Evolutionary conservation across 2,329 filamentous ascomycete species (phyloP), one percentile per base, ranked within the genome.

Genomic region (Dactylonectria macrodidyma): DNA sequence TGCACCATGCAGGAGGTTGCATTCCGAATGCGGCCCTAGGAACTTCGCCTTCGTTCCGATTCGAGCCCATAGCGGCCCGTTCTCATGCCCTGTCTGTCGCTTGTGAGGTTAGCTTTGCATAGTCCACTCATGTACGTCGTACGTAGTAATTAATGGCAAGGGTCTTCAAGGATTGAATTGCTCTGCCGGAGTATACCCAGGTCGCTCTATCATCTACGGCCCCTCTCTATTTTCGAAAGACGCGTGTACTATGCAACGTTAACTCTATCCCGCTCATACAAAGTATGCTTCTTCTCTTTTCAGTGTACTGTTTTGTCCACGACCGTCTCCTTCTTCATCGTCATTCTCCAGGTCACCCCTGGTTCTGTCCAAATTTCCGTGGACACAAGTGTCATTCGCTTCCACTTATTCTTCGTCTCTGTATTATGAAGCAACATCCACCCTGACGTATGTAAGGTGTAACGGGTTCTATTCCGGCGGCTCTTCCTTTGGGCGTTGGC

Each of bases 1-100:
- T 73, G 67, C 70, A 72, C 62, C 66, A 76, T 74, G 74, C 71
- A 76, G 70, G 74, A 75, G 71, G 63, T 62, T 65, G 70, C 73
- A 64, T 69, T 62, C 24, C 64, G 50, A 47, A 62, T 59, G 58
- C 59, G 50, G 59, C 54, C 64, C 46, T 24, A 47, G 12, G 46
- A 47, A 14, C 16, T 22, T 47, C 19, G 12, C 19, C 46, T 19
- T 19, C 19, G 51, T 54, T 12, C 33, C 34, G 33, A 38, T 36
- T 38, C 51, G n/a, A 54, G 51, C 41, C 50, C 50, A 54, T 16
- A 54, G 30, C 50, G 50, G 50, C 50, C 50, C 50, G 33, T 54
- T 54, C 19, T 54, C n/a, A n/a, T 34, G 16, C 26, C 22, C 24
- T 48, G 19, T 22, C 24, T 19, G 46, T 19, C 12, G 46, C 24